Evolutionary conservation across 2,329 filamentous ascomycete genomes (phyloP).

Genomic region (Ceratocystis diversiconidia): DNA sequence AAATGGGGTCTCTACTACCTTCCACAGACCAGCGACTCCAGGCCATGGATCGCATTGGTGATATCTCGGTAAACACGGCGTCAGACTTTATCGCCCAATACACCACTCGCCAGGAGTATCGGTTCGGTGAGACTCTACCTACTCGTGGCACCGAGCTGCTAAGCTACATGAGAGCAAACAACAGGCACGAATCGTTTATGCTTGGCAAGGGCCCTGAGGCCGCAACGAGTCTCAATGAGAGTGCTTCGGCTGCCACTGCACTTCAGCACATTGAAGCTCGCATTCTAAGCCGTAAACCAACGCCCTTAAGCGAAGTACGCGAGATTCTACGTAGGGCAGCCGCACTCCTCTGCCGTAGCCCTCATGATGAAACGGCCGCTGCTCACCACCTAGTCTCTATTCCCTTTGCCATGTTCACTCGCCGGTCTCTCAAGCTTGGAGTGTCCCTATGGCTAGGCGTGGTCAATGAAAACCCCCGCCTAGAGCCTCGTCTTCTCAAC

Average conservation of each 20-base stretch:
- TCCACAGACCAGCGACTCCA: constrained; percentile 71
- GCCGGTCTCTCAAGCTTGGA: constrained; percentile 88
- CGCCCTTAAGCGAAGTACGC: constrained; percentile 60
- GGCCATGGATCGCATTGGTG: constrained; percentile 62
- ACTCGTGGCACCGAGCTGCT: constrained; percentile 55
- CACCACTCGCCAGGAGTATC: constrained; percentile 89
- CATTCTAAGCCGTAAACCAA: constrained; percentile 51
- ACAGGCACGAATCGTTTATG: constrained; percentile 39
- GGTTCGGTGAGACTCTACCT: constrained; percentile 63
- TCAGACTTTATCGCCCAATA: constrained; percentile 97
- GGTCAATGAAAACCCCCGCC: constrained; percentile 83
- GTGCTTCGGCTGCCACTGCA: constrained; percentile 46
- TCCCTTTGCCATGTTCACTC: constrained; percentile 84
- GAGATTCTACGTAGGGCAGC: constrained; percentile 75
- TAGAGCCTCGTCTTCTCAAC: constrained; percentile 72
- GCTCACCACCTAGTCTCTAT: constrained; percentile 81
- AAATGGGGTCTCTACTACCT: constrained; percentile 80
- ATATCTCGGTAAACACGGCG: constrained; percentile 70
- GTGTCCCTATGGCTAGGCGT: constrained; percentile 94
- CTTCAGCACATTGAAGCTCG: constrained; percentile 60
- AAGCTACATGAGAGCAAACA: constrained; percentile 35
- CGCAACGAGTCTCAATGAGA: constrained; percentile 27
- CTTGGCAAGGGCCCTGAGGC: constrained; percentile 31
- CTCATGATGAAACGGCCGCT: constrained; percentile 61
- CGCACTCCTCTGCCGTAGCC: constrained; percentile 66